Percentiles rank a stretch among this genome's conserved stretches.
Conservation (phyloP, 2,329 filamentous ascomycete genomes). For the Penicillium sp. region DNA sequence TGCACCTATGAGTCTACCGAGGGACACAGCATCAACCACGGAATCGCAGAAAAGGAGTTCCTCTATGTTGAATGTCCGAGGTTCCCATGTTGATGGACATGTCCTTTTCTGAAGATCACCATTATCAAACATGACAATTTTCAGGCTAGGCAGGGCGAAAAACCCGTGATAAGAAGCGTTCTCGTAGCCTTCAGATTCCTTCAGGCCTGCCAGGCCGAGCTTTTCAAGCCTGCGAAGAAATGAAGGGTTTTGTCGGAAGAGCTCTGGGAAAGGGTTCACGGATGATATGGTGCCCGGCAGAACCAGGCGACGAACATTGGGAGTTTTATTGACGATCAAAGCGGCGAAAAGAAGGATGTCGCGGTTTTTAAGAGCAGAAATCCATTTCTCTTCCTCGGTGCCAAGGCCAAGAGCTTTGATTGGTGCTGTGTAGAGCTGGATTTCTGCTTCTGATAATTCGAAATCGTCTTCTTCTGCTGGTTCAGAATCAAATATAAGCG, state of each 20-base stretch:
- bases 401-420: conserved; percentile 16
- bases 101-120: conserved; percentile 15
- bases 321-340: conserved; percentile 22
- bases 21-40: conserved; percentile 9
- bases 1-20: conserved; percentile 15
- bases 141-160: conserved; percentile 13
- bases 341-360: conserved; percentile 20
- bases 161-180: conserved; percentile 16
- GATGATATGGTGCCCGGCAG: conserved; percentile 14
- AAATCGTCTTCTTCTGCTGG: not conserved
- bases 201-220: conserved; percentile 12
- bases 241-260: conserved; percentile 16
- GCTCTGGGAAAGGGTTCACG: conserved; percentile 4
- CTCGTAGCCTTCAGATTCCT: conserved; percentile 4
- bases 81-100: conserved; percentile 11
- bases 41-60: conserved; percentile 14
- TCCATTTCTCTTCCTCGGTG: conserved; percentile 22
- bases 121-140: conserved; percentile 9
- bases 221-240: conserved; percentile 19
- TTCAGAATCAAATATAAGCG: not conserved
- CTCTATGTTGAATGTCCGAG: conserved; percentile 11
- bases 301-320: conserved; percentile 22
- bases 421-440: conserved; percentile 6
- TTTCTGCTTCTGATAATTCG: not conserved
- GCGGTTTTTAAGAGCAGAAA: conserved; percentile 3